A percentile compares a stretch with the other conserved stretches of the same genome.
phyloP scores from a whole-genome alignment of 805 yeast species.

The Saccharomycopsis synnaedendra region DNA sequence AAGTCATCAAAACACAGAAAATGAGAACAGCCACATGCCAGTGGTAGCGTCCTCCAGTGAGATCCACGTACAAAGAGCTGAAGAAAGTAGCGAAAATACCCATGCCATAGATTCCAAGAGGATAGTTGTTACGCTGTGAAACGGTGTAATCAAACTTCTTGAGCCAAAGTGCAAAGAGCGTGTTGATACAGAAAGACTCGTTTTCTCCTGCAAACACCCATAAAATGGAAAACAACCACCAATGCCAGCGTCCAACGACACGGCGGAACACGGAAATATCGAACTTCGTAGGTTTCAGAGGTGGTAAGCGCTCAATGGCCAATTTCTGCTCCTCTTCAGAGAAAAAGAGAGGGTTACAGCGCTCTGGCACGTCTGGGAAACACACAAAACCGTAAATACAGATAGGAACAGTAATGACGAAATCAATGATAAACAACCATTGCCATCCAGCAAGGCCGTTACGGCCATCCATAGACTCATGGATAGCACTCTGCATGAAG shows the following conservation, averaged over 20 bases:
- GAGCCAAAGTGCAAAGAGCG: constrained; percentile 38
- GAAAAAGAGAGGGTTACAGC: constrained; percentile 22
- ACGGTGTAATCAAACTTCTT: constrained; percentile 30
- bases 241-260: constrained; percentile 43
- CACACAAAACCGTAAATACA: constrained; percentile 18
- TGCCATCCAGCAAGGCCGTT: constrained; percentile 55
- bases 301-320: constrained; percentile 33
- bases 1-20: constrained; percentile 30
- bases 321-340: constrained; percentile 28
- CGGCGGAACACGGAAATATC: constrained; percentile 30
- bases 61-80: constrained; percentile 34
- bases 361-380: constrained; percentile 16
- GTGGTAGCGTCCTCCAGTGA: constrained; percentile 30
- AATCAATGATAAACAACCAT: constrained; percentile 65
- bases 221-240: constrained; percentile 40
- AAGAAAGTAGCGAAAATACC: constrained; percentile 35
- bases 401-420: constrained; percentile 22
- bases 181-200: constrained; percentile 33
- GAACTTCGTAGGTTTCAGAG: constrained; percentile 20
- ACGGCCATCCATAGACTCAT: constrained; percentile 33
- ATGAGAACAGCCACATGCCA: constrained; percentile 40
- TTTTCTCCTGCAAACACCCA: constrained; percentile 43
- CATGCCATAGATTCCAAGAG: constrained; percentile 44
- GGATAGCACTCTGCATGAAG: constrained; percentile 47
- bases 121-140: constrained; percentile 36